Evolutionary conservation across 2,329 filamentous ascomycete genomes (phyloP).

Genomic region (Hypoxylon sp.): DNA sequence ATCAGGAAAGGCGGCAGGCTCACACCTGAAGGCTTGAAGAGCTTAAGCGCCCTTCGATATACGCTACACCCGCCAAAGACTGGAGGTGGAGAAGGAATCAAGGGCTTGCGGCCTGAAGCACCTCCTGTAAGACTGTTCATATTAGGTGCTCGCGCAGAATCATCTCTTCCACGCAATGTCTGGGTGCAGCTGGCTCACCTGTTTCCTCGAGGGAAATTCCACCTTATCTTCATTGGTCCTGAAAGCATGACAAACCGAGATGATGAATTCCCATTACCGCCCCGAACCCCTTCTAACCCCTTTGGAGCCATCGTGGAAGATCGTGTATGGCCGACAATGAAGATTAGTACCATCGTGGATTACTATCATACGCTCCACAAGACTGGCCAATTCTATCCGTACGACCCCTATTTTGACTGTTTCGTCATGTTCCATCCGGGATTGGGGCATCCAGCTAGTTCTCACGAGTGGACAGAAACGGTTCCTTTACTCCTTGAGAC

Average conservation of each 20-base stretch:
- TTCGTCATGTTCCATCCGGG: slow-evolving; percentile 98
- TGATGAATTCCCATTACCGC: slow-evolving; percentile 90
- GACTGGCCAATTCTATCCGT: slow-evolving; percentile 90
- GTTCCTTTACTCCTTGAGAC: slow-evolving; percentile 92
- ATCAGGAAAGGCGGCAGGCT: slow-evolving; percentile 81
- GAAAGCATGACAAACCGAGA: slow-evolving; percentile 97
- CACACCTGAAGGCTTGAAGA: slow-evolving; percentile 91
- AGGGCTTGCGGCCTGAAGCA: slow-evolving; percentile 85
- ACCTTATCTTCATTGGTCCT: slow-evolving; percentile 94
- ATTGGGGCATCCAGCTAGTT: slow-evolving; percentile 91
- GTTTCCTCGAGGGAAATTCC: slow-evolving; percentile 92
- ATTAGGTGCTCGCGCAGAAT: slow-evolving; percentile 95
- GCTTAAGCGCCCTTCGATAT: slow-evolving; percentile 92
- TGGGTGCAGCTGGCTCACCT: slow-evolving; percentile 96
- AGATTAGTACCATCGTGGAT: slow-evolving; percentile 97
- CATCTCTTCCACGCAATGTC: slow-evolving; percentile 90
- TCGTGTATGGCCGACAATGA: slow-evolving; percentile 88
- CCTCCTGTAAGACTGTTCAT: slow-evolving; percentile 94
- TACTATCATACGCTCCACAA: slow-evolving; percentile 98
- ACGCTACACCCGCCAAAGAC: slow-evolving; percentile 89
- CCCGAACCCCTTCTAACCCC: slow-evolving; percentile 87
- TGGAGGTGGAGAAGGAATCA: slow-evolving; percentile 81
- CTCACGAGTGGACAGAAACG: slow-evolving; percentile 94
- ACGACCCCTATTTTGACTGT: slow-evolving; percentile 98
- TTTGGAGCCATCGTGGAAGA: slow-evolving; percentile 97